Percentiles rank a stretch among this genome's conserved stretches.
phyloP scores from a whole-genome alignment of 2,329 filamentous ascomycete species.

The Fusarium tjaetaba region DNA sequence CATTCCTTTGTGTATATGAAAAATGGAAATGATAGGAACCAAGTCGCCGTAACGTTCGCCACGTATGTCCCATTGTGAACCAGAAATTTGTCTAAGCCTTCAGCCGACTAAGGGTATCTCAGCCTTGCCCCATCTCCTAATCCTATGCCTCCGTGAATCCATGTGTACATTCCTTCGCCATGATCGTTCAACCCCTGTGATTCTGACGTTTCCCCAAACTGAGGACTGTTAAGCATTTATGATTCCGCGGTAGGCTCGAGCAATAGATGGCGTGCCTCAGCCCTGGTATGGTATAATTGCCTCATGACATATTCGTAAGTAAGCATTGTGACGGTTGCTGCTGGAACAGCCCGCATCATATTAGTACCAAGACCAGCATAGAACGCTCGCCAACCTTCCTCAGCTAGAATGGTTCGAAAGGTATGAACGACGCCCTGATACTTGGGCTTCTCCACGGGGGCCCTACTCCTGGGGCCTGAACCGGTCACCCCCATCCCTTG shows the following conservation, averaged over 20 bases:
- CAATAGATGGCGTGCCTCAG: conserved; percentile 48
- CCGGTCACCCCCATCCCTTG: conserved; percentile 60
- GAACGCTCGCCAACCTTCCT: conserved; percentile 96
- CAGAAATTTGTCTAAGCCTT: conserved; percentile 50
- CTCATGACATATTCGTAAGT: conserved; percentile 87
- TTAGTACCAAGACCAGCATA: conserved; percentile 98
- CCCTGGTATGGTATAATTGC: conserved; percentile 57
- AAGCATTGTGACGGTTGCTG: conserved; percentile 96
- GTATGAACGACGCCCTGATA: conserved; percentile 86
- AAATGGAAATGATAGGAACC: conserved; percentile 29
- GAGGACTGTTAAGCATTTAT: conserved; percentile 20
- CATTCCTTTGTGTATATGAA: conserved; percentile 24
- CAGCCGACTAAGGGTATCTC: conserved; percentile 51
- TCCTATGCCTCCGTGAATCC: conserved; percentile 17
- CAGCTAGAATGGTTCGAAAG: conserved; percentile 82
- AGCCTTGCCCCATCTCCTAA: conserved; percentile 37
- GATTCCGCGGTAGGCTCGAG: conserved; percentile 23
- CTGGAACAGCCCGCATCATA: conserved; percentile 93
- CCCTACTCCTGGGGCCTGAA: conserved; percentile 40
- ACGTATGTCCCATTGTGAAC: conserved; percentile 37
- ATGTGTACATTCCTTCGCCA: conserved; percentile 32
- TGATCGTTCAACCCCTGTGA: conserved; percentile 19
- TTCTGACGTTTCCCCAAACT: background rate
- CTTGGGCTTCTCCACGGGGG: conserved; percentile 53
- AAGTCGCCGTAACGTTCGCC: conserved; percentile 22